phyloP scores from a whole-genome alignment of 2,329 filamentous ascomycete species.

The Cordyceps cateniannulata region DNA sequence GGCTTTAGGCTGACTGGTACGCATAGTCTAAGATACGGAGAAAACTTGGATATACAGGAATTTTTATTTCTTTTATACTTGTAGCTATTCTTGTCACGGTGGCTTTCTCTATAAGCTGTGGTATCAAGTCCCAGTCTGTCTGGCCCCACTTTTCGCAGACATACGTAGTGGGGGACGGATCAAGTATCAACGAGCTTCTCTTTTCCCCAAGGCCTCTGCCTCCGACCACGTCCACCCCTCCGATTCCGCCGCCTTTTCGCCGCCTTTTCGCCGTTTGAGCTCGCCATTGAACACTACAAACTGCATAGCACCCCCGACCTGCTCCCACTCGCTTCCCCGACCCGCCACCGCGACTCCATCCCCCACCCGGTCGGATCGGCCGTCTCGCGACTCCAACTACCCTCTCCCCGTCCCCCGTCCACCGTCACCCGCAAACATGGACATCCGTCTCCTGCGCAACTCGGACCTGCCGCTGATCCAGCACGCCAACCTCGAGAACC shows the following conservation, averaged over 20 bases:
- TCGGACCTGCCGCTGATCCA: conserved; percentile 89
- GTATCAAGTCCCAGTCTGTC: conserved; percentile 51
- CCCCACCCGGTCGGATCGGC: background rate
- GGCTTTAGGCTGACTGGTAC: background rate
- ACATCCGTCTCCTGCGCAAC: conserved; percentile 79
- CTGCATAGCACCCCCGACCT: background rate
- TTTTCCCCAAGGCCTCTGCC: background rate
- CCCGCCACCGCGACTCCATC: background rate
- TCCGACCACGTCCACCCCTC: background rate
- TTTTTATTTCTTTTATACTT: background rate
- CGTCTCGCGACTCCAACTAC: conserved; percentile 1
- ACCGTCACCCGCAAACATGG: conserved; percentile 49
- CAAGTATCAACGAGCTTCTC: background rate
- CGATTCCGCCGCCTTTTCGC: background rate
- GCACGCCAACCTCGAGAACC: conserved; percentile 96
- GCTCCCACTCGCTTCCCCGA: background rate
- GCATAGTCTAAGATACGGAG: background rate
- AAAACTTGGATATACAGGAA: too few relatives aligned
- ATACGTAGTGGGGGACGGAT: background rate
- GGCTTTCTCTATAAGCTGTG: background rate
- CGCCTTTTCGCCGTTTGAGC: background rate
- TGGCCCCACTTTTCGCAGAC: conserved; percentile 48
- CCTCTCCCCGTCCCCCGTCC: background rate
- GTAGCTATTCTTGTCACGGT: background rate
- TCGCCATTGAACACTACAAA: background rate